A percentile compares a stretch with the other conserved stretches of the same genome.
phyloP scores from a whole-genome alignment of 1,284 basidiomycete genomes.

The Abortiporus biennis region DNA sequence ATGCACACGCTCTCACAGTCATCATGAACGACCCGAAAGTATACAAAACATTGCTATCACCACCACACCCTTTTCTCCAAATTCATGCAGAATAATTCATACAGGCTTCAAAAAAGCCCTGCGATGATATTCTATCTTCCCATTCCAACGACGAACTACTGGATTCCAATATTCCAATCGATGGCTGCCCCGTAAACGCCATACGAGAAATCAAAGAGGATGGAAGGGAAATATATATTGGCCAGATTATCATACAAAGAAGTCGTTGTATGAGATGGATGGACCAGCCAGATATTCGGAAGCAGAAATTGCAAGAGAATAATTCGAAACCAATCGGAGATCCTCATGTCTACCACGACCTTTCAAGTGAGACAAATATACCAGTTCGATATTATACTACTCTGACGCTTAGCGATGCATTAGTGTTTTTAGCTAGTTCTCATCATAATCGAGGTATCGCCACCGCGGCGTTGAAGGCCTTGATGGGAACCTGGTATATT shows the following conservation, averaged over 20 bases:
- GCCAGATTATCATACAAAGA: slow-evolving; percentile 29
- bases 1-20: slow-evolving; percentile 27
- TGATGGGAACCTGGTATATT: slow-evolving; percentile 47
- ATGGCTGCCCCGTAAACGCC: slow-evolving; percentile 29
- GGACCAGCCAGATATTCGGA: no score
- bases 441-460: slow-evolving; percentile 58
- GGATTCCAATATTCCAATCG: no score
- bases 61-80: slow-evolving; percentile 28
- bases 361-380: slow-evolving; percentile 31
- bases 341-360: slow-evolving; percentile 36
- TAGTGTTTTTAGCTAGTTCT: slow-evolving; percentile 38
- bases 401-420: no score
- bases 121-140: no score
- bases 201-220: slow-evolving; percentile 37
- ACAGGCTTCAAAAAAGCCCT: not conserved
- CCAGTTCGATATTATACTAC: slow-evolving; percentile 38
- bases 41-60: slow-evolving; percentile 30
- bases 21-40: slow-evolving; percentile 42
- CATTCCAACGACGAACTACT: no score
- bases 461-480: slow-evolving; percentile 40
- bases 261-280: slow-evolving; percentile 23
- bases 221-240: slow-evolving; percentile 35
- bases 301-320: no score
- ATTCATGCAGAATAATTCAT: not conserved
- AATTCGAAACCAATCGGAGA: slow-evolving; percentile 29